Conservation (phyloP, 2,329 filamentous ascomycete genomes). For the Hymenoscyphus fraxineus region DNA sequence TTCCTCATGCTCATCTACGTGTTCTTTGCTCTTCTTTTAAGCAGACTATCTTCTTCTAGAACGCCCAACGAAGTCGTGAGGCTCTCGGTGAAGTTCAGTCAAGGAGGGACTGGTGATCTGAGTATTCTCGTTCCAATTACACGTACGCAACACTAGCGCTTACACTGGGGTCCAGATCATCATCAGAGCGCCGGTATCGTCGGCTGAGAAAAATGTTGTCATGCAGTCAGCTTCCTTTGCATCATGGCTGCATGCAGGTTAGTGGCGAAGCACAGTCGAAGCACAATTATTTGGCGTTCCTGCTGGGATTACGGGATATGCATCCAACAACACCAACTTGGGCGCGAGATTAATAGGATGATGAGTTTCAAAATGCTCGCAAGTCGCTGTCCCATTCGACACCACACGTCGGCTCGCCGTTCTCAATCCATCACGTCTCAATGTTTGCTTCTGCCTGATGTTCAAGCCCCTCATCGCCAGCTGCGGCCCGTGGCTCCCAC, state of each 20-base stretch:
- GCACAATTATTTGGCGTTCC: neutral
- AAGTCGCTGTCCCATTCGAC: neutral
- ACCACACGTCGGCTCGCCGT: neutral
- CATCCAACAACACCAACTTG: neutral
- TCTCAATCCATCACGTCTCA: neutral
- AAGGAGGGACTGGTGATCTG: neutral
- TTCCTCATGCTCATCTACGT: neutral
- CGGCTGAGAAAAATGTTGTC: neutral
- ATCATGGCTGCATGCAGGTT: neutral
- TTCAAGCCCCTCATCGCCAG: neutral
- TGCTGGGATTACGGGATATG: neutral
- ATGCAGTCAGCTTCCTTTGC: neutral
- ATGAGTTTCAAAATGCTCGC: neutral
- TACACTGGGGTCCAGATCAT: neutral
- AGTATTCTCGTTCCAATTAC: neutral
- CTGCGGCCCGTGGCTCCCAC: neutral
- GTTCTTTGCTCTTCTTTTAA: neutral
- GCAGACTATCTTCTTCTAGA: neutral
- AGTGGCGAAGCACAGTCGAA: neutral
- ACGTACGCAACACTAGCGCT: neutral
- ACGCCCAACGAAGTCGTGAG: neutral
- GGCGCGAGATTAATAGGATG: neutral
- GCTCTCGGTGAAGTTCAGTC: neutral
- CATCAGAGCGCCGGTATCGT: neutral
- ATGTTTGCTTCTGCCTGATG: conserved; percentile 10